Base-by-base conservation (phyloP, 1,284 basidiomycete species). In the Apiotrichum gamsii region DNA sequence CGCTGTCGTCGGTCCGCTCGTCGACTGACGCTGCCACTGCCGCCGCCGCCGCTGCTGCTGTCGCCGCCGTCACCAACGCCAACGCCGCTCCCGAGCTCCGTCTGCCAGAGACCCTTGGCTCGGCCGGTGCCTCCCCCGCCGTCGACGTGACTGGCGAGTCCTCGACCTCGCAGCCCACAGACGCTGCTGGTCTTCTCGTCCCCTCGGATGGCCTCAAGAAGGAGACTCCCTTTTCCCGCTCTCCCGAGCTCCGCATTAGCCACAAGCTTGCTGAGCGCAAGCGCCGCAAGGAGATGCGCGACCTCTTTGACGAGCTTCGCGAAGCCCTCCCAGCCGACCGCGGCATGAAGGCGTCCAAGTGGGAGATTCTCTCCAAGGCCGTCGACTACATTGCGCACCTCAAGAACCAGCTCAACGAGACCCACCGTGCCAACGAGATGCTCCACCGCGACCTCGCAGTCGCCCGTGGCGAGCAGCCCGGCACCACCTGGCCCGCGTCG, bases 191-290 rank as follows among this genome's bases (percentile, higher is more conserved):
- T 14, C 33, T 41, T 5, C 31, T 30, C 20, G 30, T 39, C 5
- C 46, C 43, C n/a, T 35, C 32, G 5, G 52, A 49, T 9, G 52
- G 46, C 39, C 43, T 21, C 44, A 58, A 55, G 41, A 67, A 64
- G 43, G 79, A 83, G 18, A 87, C 87, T 13, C 89, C 90, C 5
- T 96, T 95, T 72, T 91, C 90, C 45, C 84, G 91, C 51, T 90
- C 87, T 0, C 91, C 91, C 4, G 91, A 96, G 69, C 77, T 96
- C 35, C 81, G 90, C 44, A 82, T 95, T 35, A 90, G 87, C 13
- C 91, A 96, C 74, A 95, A 95, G 67, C 80, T 95, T 18, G 91
- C 91, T 2, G 91, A 96, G 73, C 77, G 91, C 52, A 95, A 96
- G 72, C 77, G 91, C 58, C 79, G 91, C 67, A 94, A 91, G 74